phyloP scores from a whole-genome alignment of 2,329 filamentous ascomycete species.

The Trichoderma aggressivum region DNA sequence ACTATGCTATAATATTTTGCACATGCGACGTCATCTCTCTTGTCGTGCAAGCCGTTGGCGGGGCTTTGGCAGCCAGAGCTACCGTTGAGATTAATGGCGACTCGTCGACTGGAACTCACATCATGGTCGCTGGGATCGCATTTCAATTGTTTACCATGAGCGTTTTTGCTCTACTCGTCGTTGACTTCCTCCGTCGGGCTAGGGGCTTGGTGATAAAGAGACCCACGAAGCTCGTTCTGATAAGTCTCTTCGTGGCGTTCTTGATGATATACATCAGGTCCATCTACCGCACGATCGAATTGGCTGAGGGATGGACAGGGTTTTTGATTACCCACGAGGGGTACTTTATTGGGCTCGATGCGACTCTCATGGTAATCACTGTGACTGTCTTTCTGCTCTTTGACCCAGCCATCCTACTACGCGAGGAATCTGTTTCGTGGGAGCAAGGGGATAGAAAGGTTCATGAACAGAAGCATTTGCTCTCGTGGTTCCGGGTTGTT shows the following conservation, averaged over 20 bases:
- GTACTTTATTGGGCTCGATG: constrained; percentile 50
- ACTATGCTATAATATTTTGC: constrained; percentile 31
- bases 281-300: constrained; percentile 49
- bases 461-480: neutral
- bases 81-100: neutral
- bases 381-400: constrained; percentile 43
- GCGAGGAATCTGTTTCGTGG: neutral
- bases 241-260: constrained; percentile 41
- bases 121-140: neutral
- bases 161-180: neutral
- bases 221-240: constrained; percentile 24
- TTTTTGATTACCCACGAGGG: constrained; percentile 48
- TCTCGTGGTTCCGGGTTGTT: neutral
- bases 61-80: constrained; percentile 1
- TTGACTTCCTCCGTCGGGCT: constrained; percentile 28
- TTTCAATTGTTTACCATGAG: constrained; percentile 5
- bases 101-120: neutral
- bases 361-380: constrained; percentile 45
- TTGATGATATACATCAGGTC: constrained; percentile 45
- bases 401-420: constrained; percentile 34
- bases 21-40: constrained; percentile 3
- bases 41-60: constrained; percentile 1
- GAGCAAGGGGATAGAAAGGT: neutral
- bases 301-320: constrained; percentile 48
- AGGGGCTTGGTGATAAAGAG: constrained; percentile 16